These are phyloP conservation scores for Mortierella sp. DNA, from an alignment of 371 early-diverging fungal genomes.

Conservation along the genomic window DNA sequence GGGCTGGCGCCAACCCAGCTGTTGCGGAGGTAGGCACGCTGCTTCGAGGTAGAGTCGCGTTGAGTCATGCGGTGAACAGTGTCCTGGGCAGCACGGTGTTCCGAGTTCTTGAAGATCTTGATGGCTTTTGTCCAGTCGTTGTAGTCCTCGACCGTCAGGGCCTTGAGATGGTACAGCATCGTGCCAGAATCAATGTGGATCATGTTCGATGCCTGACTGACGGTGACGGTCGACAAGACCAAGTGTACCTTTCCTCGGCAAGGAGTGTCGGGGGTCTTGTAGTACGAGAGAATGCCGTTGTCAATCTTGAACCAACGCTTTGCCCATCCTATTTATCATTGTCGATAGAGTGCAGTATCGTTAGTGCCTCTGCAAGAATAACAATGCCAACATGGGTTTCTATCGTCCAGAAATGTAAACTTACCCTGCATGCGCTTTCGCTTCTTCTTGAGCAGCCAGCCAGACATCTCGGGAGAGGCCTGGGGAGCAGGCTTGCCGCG, in stretches of 20 bases:
- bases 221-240: constrained; percentile 76
- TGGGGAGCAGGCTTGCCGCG: constrained; percentile 55
- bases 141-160: constrained; percentile 77
- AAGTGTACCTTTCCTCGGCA: constrained; percentile 86
- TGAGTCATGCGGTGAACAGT: constrained; percentile 42
- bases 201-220: constrained; percentile 72
- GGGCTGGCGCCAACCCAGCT: constrained; percentile 36
- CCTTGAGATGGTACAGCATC: constrained; percentile 85
- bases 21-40: constrained; percentile 35
- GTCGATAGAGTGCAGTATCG: not conserved
- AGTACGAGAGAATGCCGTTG: constrained; percentile 77
- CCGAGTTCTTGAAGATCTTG: constrained; percentile 45
- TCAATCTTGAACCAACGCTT: constrained; percentile 82
- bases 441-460: constrained; percentile 91
- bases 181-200: constrained; percentile 93
- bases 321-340: constrained; percentile 76
- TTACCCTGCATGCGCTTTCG: constrained; percentile 88
- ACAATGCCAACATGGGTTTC: not conserved
- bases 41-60: constrained; percentile 31
- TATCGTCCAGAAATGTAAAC: not conserved
- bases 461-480: constrained; percentile 64
- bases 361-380: not conserved
- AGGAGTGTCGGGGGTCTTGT: constrained; percentile 70
- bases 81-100: constrained; percentile 43
- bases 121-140: constrained; percentile 73